Base-by-base conservation (phyloP, 768 basidiomycete species). In the Lactarius psammicola region DNA sequence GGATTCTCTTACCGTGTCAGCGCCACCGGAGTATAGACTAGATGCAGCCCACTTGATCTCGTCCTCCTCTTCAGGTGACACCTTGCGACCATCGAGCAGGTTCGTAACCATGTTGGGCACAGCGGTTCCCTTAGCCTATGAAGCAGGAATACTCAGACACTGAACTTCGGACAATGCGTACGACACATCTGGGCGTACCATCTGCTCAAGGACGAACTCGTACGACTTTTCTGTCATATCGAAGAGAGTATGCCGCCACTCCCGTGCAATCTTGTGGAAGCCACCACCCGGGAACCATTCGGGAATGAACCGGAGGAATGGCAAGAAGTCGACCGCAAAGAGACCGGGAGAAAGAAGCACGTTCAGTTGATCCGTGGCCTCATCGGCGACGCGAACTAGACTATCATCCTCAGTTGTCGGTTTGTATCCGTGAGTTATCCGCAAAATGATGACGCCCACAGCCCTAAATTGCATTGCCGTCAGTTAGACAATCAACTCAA, bases 281-380 rank as follows among this genome's bases (percentile, higher is more conserved):
- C 71, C 61, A 13, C 69, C 71, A 26, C 72, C 72, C 8, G 72
- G 72, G 62, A 70, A 60, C 72, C 72, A 72, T 20, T 70, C 71
- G 4, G 72, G 72, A 20, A 72, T 54, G 49, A 59, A 33, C n/a
- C 70, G 72, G 53, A 72, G 66, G 36, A 67, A 10, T 0, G 73
- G 73, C 13, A 74, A 20, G 18, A 68, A 51, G 63, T 74, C 73
- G 20, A 74, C 72, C 1, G 65, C 31, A 57, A 68, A 65, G 31
- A 59, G 60, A 42, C 69, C 68, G 2, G 69, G 69, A 1, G 60
- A 59, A 8, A 66, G 53, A 15, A 69, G 57, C 33, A 59, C 42
- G 33, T 63, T 62, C 9, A 73, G 63, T 18, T 67, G 67, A 28
- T 68, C 68, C 26, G 70, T 69, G 18, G 69, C 72, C 15, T 61